Base-by-base conservation (phyloP, 768 basidiomycete species). In the Pluteus cervinus region DNA sequence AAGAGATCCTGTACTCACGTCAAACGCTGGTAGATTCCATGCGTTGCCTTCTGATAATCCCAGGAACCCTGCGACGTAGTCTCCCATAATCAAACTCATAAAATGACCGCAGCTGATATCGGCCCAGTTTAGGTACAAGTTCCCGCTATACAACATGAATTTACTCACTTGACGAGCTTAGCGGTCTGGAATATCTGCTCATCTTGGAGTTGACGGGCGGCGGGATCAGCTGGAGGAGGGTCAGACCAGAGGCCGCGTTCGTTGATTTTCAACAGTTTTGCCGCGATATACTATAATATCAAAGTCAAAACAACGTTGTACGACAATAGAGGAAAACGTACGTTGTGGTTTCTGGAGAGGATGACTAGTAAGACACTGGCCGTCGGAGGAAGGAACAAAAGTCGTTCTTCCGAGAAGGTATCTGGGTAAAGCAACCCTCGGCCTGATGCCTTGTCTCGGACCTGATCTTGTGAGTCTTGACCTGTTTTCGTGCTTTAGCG, bases 161-260 rank as follows among this genome's bases (percentile, higher is more conserved):
- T 68, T 79, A 3, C 73, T 79, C 77, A 79, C 53, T 88, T 88
- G 31, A 87, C 76, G 31, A 86, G 63, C 32, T 85, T 71, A 7
- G 82, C 68, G 18, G 80, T 73, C 40, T 83, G 69, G 61, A 85
- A 88, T 30, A 88, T 76, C 48, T 87, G 85, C 33, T 85, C 77
- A 39, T 88, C 86, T 51, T 88, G 86, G 0, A 47, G 56, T 10
- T 50, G 31, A 28, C 45, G 56, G 6, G 18, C 14, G 1, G 49
- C 48, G 4, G 58, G 50, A 4, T 57, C 46, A 9, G 44, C 40
- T 5, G 43, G 45, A 22, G 53, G 53, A 16, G 43, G 51, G 36
- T 39, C 56, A 49, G 28, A 45, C 52, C 67, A 83, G 2, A 58
- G 69, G 7, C 69, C 65, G n/a, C 55, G 51, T 56, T 90, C 86